A percentile compares a stretch with the other conserved stretches of the same genome.
Evolutionary conservation across 441 rosid genomes (phyloP).

Genomic region (Manihot esculenta): DNA sequence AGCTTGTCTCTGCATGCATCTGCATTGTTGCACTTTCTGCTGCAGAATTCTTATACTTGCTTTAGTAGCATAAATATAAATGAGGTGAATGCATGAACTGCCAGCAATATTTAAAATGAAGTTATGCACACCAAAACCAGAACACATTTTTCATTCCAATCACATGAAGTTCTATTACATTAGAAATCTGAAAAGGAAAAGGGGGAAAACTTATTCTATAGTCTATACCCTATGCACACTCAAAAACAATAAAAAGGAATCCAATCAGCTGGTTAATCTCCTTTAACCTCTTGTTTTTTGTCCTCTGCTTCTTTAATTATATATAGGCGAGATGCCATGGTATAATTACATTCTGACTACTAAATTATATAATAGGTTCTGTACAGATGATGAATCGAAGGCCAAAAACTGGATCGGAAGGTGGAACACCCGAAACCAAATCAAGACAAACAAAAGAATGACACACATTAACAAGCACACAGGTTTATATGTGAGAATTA

Average conservation of each 20-base stretch:
- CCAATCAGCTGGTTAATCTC: constrained; percentile 57
- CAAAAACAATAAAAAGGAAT: constrained; percentile 35
- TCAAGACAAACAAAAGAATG: constrained; percentile 55
- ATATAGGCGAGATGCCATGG: constrained; percentile 70
- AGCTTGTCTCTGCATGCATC: constrained; percentile 14
- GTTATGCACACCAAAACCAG: constrained; percentile 70
- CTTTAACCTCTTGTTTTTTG: constrained; percentile 29
- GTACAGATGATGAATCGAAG: constrained; percentile 65
- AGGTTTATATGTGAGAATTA: constrained; percentile 34
- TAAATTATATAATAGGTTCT: constrained; percentile 52
- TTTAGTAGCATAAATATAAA: background rate
- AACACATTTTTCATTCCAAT: constrained; percentile 60
- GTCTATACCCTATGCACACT: constrained; percentile 65
- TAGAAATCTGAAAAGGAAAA: constrained; percentile 35
- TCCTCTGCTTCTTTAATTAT: constrained; percentile 41
- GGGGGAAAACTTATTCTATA: constrained; percentile 52
- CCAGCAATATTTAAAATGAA: background rate
- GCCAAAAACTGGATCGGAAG: constrained; percentile 47
- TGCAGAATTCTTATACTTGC: constrained; percentile 7
- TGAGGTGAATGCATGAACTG: constrained; percentile 13
- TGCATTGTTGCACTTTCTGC: constrained; percentile 14
- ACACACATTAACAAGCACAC: constrained; percentile 46
- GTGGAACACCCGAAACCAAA: constrained; percentile 44
- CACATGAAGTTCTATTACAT: constrained; percentile 50
- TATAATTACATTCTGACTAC: constrained; percentile 65